These are phyloP conservation scores for Chionographis japonica DNA, from an alignment of 106 monocot genomes.

Conservation along the genomic window DNA sequence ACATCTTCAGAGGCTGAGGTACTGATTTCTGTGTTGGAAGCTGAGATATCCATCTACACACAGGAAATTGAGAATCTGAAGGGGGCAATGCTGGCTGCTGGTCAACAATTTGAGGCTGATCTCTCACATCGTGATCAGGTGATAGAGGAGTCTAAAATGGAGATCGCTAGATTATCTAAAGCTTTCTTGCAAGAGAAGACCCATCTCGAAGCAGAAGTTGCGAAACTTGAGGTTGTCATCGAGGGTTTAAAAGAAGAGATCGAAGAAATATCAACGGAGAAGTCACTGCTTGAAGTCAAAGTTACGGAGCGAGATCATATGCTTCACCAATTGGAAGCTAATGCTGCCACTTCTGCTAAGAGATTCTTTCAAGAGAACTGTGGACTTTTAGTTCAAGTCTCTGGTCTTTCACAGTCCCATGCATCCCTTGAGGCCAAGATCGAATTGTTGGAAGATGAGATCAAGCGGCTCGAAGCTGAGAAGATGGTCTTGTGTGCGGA, in stretches of 20 bases:
- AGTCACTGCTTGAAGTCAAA: conserved; percentile 12
- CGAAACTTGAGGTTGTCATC: not conserved
- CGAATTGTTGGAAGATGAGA: not conserved
- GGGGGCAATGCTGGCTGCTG: not conserved
- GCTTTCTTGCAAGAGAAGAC: conserved; percentile 10
- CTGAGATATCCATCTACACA: not conserved
- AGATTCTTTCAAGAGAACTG: no score
- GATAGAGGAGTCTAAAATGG: no score
- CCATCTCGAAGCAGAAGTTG: conserved; percentile 9
- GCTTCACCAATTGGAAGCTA: conserved; percentile 6
- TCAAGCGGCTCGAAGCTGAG: conserved; percentile 12
- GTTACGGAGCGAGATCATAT: conserved; percentile 12
- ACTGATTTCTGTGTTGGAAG: not conserved
- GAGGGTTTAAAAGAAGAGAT: conserved; percentile 9
- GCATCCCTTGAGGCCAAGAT: conserved; percentile 11
- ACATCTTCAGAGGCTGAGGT: not conserved
- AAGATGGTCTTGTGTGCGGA: not conserved
- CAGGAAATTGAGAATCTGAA: conserved; percentile 11
- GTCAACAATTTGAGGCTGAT: conserved; percentile 1
- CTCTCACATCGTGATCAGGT: not conserved
- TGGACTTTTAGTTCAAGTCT: no score
- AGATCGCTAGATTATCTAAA: no score
- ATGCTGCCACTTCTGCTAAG: no score
- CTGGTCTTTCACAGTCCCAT: conserved; percentile 14
- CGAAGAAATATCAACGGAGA: conserved; percentile 8